Base-by-base conservation (phyloP, 2,329 filamentous ascomycete genomes). In the Cercospora berteroae region DNA sequence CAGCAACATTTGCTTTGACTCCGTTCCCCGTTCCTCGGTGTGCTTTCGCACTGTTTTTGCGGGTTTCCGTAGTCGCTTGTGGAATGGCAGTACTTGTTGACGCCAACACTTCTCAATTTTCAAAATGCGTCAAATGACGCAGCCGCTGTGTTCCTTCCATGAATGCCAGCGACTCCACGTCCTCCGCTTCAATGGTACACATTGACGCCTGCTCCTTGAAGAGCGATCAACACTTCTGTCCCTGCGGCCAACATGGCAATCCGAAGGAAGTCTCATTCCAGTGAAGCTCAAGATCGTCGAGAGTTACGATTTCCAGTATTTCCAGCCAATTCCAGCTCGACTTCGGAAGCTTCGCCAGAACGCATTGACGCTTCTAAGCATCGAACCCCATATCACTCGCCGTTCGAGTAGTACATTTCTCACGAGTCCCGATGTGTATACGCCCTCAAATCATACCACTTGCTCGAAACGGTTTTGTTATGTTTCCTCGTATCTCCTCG, bases 361-460 rank as follows among this genome's bases (percentile, higher is more conserved):
- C 16, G 7, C 8, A 18, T 12, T 20, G 8, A 18, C 8, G n/a
- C 39, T 44, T 44, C 39, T 44, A 5, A 12, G 8, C n/a, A 10
- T 44, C n/a, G 16, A 18, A n/a, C 33, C 5, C 12, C 13, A 5
- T 2, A 44, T 25, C 20, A 4, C 4, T 12, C 18, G 8, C 44
- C 9, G 5, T 10, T 18, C 8, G 4, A 50, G n/a, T 10, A 13
- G n/a, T 10, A 20, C 7, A 61, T 20, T 4, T 3, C n/a, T 63
- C 61, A 63, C 6, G 48, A 52, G 5, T 64, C 50, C 16, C 61
- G 50, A 44, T 44, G 36, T 23, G 39, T 31, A 44, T 58, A 52
- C 4, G 48, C 61, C 18, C 61, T 27, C 5, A 64, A 8, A 64
- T 57, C 61, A 48, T 64, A 64, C 61, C 61, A 64, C 23, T 57